A percentile compares a stretch with the other conserved stretches of the same genome.
phyloP scores from a whole-genome alignment of 441 rosid genomes.

The Gossypium laxum region DNA sequence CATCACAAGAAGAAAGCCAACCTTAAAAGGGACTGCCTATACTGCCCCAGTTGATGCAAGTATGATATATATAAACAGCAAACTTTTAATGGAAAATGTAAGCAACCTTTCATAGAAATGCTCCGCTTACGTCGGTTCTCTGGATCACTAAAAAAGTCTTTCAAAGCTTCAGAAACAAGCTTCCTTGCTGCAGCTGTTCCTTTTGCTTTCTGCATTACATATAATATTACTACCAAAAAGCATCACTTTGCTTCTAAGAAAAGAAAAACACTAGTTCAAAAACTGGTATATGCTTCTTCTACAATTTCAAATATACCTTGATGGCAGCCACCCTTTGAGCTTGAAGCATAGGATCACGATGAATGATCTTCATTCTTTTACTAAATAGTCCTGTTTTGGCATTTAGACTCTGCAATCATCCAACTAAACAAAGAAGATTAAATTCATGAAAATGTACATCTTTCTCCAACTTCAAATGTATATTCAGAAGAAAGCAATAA shows the following conservation, averaged over 20 bases:
- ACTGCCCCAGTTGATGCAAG: neutral
- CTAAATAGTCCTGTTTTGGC: conserved; percentile 90
- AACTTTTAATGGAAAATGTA: neutral
- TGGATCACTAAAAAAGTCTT: conserved; percentile 66
- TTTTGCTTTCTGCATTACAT: conserved; percentile 56
- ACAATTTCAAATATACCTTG: conserved; percentile 37
- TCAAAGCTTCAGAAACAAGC: conserved; percentile 62
- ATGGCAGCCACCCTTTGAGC: conserved; percentile 90
- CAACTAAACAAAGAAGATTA: conserved; percentile 40
- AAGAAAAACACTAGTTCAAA: neutral
- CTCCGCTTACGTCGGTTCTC: conserved; percentile 74
- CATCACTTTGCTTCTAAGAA: neutral
- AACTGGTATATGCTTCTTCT: conserved; percentile 1
- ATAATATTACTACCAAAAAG: neutral
- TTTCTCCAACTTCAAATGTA: neutral
- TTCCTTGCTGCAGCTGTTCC: conserved; percentile 79
- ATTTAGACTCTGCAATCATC: conserved; percentile 76
- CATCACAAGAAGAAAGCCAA: conserved; percentile 7
- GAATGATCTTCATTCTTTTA: conserved; percentile 84
- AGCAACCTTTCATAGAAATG: conserved; percentile 77
- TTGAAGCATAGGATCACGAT: conserved; percentile 65
- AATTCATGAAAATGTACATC: neutral
- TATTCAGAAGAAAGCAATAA: neutral
- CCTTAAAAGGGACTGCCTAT: neutral
- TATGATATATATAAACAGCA: neutral